Conservation (phyloP, 73 alveolate genomes). For the Uronychia setigera region DNA sequence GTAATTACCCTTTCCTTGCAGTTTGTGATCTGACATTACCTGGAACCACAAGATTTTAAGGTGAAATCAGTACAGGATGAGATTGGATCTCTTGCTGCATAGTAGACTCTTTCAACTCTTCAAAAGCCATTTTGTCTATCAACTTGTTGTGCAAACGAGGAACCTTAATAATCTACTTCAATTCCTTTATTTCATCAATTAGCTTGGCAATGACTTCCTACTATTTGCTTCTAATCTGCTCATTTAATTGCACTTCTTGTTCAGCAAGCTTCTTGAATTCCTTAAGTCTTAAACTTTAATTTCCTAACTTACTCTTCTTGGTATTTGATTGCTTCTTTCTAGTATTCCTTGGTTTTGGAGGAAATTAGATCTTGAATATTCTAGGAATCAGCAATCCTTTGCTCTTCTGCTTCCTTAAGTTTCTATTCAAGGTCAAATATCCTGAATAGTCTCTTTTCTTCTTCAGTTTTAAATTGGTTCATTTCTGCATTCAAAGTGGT, state of each 20-base stretch:
- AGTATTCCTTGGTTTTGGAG: no score
- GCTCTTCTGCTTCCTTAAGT: background rate
- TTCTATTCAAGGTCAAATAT: slow-evolving; percentile 4
- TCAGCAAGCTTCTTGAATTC: background rate
- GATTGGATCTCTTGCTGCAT: no score
- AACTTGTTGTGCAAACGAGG: background rate
- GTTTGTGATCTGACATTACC: background rate
- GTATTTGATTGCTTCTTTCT: no score
- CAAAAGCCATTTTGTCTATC: background rate
- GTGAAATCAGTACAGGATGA: no score
- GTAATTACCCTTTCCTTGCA: background rate
- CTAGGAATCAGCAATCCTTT: no score
- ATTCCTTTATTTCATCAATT: background rate
- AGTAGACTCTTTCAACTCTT: slow-evolving; percentile 3
- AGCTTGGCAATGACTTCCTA: background rate
- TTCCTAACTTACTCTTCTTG: background rate
- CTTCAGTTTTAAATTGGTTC: background rate
- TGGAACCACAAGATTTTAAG: no score
- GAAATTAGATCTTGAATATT: no score
- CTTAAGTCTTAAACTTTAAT: background rate
- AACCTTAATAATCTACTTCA: background rate
- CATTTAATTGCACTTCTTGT: background rate
- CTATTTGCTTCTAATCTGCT: background rate
- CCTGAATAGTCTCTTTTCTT: background rate
- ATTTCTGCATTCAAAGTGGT: background rate